Percentiles rank a stretch among this genome's conserved stretches.
phyloP scores from a whole-genome alignment of 345 rosid species.

The Murraya koenigii region DNA sequence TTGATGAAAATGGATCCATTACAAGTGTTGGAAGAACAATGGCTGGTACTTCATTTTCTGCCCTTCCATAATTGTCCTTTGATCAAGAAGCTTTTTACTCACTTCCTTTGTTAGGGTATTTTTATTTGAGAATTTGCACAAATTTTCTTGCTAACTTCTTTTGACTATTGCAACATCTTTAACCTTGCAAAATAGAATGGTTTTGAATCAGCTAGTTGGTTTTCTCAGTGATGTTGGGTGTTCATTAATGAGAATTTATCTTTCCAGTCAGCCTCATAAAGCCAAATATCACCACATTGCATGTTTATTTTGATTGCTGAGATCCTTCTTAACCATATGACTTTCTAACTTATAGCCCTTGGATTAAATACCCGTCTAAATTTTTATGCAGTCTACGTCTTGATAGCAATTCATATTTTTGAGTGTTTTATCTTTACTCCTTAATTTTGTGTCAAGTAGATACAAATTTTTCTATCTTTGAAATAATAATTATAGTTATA shows the following conservation, averaged over 20 bases:
- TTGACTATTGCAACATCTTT: constrained; percentile 1
- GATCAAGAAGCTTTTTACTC: neutral
- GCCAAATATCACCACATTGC: neutral
- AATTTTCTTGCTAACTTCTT: neutral
- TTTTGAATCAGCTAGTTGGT: neutral
- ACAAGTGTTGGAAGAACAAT: constrained; percentile 78
- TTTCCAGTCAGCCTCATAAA: neutral
- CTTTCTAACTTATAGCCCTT: constrained; percentile 7
- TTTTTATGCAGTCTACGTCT: neutral
- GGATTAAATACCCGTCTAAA: neutral
- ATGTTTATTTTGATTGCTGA: neutral
- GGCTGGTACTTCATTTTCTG: constrained; percentile 64
- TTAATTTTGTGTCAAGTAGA: neutral
- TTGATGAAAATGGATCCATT: constrained; percentile 80
- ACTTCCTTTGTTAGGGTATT: neutral
- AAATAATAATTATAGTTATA: neutral
- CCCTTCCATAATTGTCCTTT: neutral
- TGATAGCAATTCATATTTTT: neutral
- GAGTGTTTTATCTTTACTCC: neutral
- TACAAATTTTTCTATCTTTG: too few relatives aligned
- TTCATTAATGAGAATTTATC: neutral
- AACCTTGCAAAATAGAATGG: neutral
- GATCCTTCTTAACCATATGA: neutral
- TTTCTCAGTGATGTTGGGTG: neutral
- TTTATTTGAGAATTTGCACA: neutral